Evolutionary conservation across 257 asterid species (phyloP), one percentile per base, ranked within the genome.

Genomic region (Salvia miltiorrhiza): DNA sequence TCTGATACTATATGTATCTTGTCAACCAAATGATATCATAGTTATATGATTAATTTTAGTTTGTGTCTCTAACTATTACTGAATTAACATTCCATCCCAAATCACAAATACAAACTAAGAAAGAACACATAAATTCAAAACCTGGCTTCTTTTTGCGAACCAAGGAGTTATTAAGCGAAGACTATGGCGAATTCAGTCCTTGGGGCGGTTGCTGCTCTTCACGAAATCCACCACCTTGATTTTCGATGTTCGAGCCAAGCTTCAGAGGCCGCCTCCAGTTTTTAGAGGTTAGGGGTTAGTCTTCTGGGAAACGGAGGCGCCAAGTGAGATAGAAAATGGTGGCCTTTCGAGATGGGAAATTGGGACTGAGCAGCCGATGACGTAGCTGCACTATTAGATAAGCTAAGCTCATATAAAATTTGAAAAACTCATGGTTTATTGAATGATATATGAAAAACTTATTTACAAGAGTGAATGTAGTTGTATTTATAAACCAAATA

Each of bases 171-270:
- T 90, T 88, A 30, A 93, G 92, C 1, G 97, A 93, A 14, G 97
- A 93, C 63, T 93, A 93, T 84, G 20, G 99, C 95, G 67, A 93
- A 93, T 70, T 93, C 97, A 0, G 97, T 90, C 99, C 76, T 84
- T 90, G 20, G 88, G 83, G 73, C 84, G 79, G 65, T 41, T 81
- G 74, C 97, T 93, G 81, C 99, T 93, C 84, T 88, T 93, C 57
- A 87, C 86, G 65, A 88, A 93, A 45, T 65, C 77, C 44, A 93
- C 91, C 72, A 85, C 88, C 55, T 88, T 93, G 48, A 93, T 80
- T 73, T 90, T 93, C 96, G 16, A 93, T 93, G 72, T 93, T 93
- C 54, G 99, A 93, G 4, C 97, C 93, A 68, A 13, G 90, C 75
- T 24, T 79, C 88, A 1, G 88, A 47, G 12, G 44, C 40, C 14